phyloP scores from a whole-genome alignment of 2,329 filamentous ascomycete genomes.

The Mollisiaceae sp. region DNA sequence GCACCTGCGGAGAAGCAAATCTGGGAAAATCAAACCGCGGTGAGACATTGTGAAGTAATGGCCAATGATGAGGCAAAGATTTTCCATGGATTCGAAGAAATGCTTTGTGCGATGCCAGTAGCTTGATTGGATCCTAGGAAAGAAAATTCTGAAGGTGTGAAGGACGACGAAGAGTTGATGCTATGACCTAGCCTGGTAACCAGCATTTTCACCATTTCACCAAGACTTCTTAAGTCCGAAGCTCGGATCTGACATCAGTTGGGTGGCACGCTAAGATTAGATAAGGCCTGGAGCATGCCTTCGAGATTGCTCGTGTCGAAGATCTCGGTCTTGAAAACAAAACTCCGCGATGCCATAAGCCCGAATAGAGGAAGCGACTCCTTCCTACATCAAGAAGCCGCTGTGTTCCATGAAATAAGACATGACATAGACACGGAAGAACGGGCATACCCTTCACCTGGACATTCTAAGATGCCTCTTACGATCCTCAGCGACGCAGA shows the following conservation, averaged over 20 bases:
- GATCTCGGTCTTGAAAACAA: conserved; percentile 6
- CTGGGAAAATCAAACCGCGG: not conserved
- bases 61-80: not conserved
- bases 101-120: not conserved
- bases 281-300: not conserved
- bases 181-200: no score
- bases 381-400: not conserved
- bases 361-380: not conserved
- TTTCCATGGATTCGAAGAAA: not conserved
- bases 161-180: not conserved
- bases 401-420: not conserved
- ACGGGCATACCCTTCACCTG: not conserved
- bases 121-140: not conserved
- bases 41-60: not conserved
- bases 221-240: not conserved
- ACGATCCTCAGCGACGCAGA: conserved; percentile 63
- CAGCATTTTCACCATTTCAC: no score
- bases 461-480: conserved; percentile 55
- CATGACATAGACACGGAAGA: not conserved
- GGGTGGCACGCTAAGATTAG: not conserved
- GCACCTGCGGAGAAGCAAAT: conserved; percentile 1
- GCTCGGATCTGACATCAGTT: not conserved
- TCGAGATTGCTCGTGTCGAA: not conserved
- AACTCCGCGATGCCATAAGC: conserved; percentile 10
- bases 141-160: not conserved